These are phyloP conservation scores for Cryptococcus deneoformans DNA, from an alignment of 1,284 basidiomycete genomes.

Conservation along the genomic window DNA sequence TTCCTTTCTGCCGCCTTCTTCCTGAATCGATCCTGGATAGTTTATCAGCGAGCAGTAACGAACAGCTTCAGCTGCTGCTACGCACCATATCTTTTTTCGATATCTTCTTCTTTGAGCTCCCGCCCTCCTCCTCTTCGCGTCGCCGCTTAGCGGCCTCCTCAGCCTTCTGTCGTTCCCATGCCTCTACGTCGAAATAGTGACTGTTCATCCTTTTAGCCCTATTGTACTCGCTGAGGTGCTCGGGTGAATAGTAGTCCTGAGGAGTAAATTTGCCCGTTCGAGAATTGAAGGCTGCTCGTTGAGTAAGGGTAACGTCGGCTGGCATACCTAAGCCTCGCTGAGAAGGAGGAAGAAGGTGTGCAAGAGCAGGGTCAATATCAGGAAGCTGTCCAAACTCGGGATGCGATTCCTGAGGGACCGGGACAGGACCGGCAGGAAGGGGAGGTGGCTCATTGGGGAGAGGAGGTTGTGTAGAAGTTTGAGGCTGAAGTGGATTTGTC, in stretches of 20 bases:
- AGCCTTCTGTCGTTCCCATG: slow-evolving; percentile 66
- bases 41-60: background rate
- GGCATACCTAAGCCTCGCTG: slow-evolving; percentile 44
- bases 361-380: slow-evolving; percentile 81
- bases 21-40: slow-evolving; percentile 72
- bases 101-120: slow-evolving; percentile 54
- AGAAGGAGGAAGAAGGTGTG: slow-evolving; percentile 72
- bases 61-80: background rate
- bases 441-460: slow-evolving; percentile 31
- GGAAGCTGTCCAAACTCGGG: slow-evolving; percentile 22
- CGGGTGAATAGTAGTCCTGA: slow-evolving; percentile 55
- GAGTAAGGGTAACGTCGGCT: slow-evolving; percentile 48
- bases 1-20: slow-evolving; percentile 81
- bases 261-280: slow-evolving; percentile 75
- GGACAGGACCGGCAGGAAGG: slow-evolving; percentile 31
- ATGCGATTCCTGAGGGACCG: slow-evolving; percentile 26
- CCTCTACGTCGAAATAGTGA: slow-evolving; percentile 81
- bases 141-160: slow-evolving; percentile 58
- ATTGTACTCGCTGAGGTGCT: slow-evolving; percentile 77
- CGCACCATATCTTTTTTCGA: slow-evolving; percentile 80
- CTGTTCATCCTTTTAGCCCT: slow-evolving; percentile 80
- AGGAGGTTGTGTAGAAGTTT: slow-evolving; percentile 31
- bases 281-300: slow-evolving; percentile 73
- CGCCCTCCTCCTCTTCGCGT: slow-evolving; percentile 58
- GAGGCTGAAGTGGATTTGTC: slow-evolving; percentile 65